Evolutionary conservation across 495 filamentous ascomycete genomes (phyloP).

Genomic region (Oidiodendron maius): DNA sequence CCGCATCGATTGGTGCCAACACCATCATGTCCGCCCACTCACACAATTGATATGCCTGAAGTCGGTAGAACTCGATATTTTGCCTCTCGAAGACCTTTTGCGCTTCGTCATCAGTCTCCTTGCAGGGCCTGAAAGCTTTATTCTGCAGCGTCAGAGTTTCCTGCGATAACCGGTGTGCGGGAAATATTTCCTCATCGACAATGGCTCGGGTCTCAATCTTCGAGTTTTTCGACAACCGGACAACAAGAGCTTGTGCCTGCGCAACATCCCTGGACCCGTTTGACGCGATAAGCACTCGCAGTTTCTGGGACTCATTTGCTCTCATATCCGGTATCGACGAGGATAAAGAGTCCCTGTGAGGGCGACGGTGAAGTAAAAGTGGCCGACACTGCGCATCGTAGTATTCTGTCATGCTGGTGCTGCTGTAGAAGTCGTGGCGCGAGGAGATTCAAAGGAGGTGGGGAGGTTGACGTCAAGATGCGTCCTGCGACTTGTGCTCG

Average conservation of each 20-base stretch:
- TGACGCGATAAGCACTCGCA: constrained; percentile 45
- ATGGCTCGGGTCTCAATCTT: constrained; percentile 49
- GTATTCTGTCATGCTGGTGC: constrained; percentile 13
- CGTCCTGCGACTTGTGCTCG: too few species aligned
- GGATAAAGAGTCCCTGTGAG: constrained; percentile 12
- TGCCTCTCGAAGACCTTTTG: constrained; percentile 21
- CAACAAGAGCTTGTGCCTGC: constrained; percentile 45
- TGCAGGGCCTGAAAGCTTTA: constrained; percentile 8
- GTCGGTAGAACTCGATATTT: constrained; percentile 36
- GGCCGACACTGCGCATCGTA: constrained; percentile 2
- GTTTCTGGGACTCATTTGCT: constrained; percentile 21
- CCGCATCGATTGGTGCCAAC: constrained; percentile 77
- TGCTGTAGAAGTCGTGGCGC: background rate
- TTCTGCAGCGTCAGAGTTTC: constrained; percentile 46
- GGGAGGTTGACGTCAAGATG: background rate
- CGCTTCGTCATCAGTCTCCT: constrained; percentile 19
- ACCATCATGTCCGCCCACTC: constrained; percentile 86
- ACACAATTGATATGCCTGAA: constrained; percentile 62
- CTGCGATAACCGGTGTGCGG: constrained; percentile 41
- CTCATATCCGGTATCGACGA: constrained; percentile 19
- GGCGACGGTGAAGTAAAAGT: background rate
- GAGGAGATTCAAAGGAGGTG: constrained; percentile 4
- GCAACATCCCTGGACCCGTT: constrained; percentile 46
- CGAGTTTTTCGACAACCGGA: constrained; percentile 47
- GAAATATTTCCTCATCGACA: constrained; percentile 38